A percentile compares a stretch with the other conserved stretches of the same genome.
These are phyloP conservation scores for Phragmites australis DNA, from an alignment of 176 grass and related monocot genomes.

Conservation along the genomic window DNA sequence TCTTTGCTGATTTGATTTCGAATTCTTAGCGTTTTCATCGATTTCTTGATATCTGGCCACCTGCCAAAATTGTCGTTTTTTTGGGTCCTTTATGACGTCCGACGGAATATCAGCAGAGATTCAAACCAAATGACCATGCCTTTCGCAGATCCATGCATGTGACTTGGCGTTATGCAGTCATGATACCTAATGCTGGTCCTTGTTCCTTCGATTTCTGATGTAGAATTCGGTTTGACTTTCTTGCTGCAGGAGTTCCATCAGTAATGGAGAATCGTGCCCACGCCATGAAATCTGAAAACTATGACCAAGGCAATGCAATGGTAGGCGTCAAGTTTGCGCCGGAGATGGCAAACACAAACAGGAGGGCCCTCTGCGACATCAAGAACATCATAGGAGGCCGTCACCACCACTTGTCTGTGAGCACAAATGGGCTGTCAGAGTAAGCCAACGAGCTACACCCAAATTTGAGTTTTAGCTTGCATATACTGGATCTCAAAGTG, in stretches of 20 bases:
- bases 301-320: constrained; percentile 46
- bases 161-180: too few relatives aligned
- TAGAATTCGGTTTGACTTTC: not conserved
- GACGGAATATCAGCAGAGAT: not conserved
- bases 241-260: constrained; percentile 12
- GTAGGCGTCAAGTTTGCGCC: constrained; percentile 56
- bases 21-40: not conserved
- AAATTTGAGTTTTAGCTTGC: not conserved
- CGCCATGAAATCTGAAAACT: constrained; percentile 28
- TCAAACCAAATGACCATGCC: constrained; percentile 5
- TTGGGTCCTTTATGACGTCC: not conserved
- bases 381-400: constrained; percentile 55
- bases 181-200: not conserved
- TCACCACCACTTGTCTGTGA: constrained; percentile 46
- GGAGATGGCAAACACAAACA: constrained; percentile 40
- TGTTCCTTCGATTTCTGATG: constrained; percentile 23
- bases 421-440: constrained; percentile 52
- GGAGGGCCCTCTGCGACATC: constrained; percentile 60
- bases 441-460: not conserved
- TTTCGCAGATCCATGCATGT: not conserved
- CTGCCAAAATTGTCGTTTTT: not conserved
- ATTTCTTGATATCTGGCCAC: not conserved
- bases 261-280: constrained; percentile 53
- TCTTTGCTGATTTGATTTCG: not conserved
- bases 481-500: constrained; percentile 25